Base-by-base conservation (phyloP, 805 yeast species). In the Candida patagonica region DNA sequence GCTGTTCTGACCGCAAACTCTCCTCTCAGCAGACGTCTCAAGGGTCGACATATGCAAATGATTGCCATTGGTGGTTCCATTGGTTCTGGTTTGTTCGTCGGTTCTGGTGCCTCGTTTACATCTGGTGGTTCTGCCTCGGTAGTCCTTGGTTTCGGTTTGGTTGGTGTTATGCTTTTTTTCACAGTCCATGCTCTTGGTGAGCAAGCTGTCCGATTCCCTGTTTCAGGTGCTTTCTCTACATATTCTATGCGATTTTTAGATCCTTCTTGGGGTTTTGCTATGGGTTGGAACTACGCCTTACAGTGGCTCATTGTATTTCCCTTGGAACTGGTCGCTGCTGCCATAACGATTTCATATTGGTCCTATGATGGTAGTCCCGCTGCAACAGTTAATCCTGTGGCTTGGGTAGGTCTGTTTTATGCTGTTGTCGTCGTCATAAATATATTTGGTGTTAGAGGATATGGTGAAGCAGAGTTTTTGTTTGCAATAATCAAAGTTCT, bases 1-100 rank as follows among this genome's bases (percentile, higher is more conserved):
- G 61, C 63, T 26, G 49, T 57, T 22, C 59, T 61, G 25, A 51
- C 72, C 2, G 76, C 80, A 20, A 64, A 66, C 42, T 64, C 83
- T 4, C 86, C 82, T 2, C 63, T 80, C 43, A 64, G 71, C 33
- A 58, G 74, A 39, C 35, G 43, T n/a, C 54, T 61, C 33, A 61
- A 60, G 43, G 53, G 52, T n/a, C 54, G 67, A 12, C 66, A 61
- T 45, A 40, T 61, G 37, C 61, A 57, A 40, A 77, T 82, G 76
- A 80, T 84, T 52, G 86, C 94, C 29, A 67, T 85, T 41, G 92
- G 92, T 42, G 87, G 92, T 40, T 80, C 89, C 38, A 79, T 84
- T 44, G 95, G 95, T 54, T 79, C 92, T 23, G 82, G 82, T 49
- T 59, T 77, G 24, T 76, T 73, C 53, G 62, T 76, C 26, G 73